Percentiles rank a stretch among this genome's conserved stretches.
phyloP scores from a whole-genome alignment of 2,329 filamentous ascomycete genomes.

The Calonectria hongkongensis region DNA sequence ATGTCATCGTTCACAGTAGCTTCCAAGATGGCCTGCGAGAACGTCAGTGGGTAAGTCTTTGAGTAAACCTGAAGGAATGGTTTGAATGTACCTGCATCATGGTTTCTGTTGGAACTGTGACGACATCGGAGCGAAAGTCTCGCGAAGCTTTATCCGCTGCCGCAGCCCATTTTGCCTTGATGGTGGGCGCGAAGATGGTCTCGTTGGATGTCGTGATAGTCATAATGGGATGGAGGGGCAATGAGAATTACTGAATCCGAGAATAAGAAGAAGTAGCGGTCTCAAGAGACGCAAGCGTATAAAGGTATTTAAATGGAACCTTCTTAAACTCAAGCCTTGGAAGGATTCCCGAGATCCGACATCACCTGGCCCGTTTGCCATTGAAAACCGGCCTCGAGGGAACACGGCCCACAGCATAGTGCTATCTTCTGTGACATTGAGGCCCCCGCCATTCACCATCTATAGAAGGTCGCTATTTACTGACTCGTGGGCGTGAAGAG shows the following conservation, averaged over 20 bases:
- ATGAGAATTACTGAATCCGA: not conserved
- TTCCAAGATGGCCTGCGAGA: conserved; percentile 49
- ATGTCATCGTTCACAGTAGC: conserved; percentile 56
- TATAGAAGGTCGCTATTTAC: conserved; percentile 6
- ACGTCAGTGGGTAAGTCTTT: not conserved
- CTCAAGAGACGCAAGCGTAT: not conserved
- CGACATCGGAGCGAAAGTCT: conserved; percentile 56
- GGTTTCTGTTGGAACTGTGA: conserved; percentile 51
- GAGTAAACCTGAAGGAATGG: too few species aligned
- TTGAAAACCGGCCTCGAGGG: not conserved
- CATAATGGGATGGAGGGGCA: conserved; percentile 9
- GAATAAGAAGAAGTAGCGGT: not conserved
- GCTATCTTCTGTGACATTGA: not conserved
- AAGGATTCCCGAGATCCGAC: not conserved
- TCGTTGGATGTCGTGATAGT: conserved; percentile 21
- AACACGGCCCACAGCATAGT: conserved; percentile 1
- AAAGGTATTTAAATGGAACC: conserved; percentile 24
- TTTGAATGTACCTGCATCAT: conserved; percentile 51
- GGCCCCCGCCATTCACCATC: not conserved
- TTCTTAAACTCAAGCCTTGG: conserved; percentile 8
- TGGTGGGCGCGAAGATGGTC: conserved; percentile 27
- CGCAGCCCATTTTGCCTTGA: conserved; percentile 32
- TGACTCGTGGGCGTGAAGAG: not conserved
- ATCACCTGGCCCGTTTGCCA: conserved; percentile 1
- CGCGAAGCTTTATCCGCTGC: conserved; percentile 46